Percentiles rank a stretch among this genome's conserved stretches.
These are phyloP conservation scores for Candida gorgasii DNA, from an alignment of 805 yeast species.

Conservation along the genomic window DNA sequence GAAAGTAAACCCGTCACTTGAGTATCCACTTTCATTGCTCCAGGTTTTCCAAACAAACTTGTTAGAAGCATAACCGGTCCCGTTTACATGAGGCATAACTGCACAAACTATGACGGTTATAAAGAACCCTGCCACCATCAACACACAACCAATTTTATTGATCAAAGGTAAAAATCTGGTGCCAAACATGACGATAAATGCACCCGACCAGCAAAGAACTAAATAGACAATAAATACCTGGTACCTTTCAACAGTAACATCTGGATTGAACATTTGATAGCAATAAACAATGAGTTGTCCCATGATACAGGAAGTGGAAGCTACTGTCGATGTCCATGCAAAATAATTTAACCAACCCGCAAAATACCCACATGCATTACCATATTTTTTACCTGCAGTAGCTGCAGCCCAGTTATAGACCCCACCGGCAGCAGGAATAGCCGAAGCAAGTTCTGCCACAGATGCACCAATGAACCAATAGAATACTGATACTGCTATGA, in stretches of 20 bases:
- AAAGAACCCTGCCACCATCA: not conserved
- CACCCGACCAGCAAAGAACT: not conserved
- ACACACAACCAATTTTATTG: not conserved
- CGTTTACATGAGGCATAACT: not conserved
- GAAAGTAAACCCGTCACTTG: not conserved
- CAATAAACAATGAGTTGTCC: not conserved
- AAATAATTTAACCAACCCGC: not conserved
- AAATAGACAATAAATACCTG: not conserved
- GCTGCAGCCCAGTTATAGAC: not conserved
- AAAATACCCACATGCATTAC: not conserved
- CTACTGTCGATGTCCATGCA: not conserved
- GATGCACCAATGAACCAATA: not conserved
- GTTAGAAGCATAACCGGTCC: not conserved
- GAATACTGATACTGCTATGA: not conserved
- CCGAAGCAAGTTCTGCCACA: not conserved
- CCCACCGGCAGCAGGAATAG: not conserved
- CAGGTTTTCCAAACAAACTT: not conserved
- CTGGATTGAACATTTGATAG: not conserved
- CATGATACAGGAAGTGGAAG: not conserved
- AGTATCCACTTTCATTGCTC: not conserved
- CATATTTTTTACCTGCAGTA: not conserved
- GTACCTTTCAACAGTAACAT: not conserved
- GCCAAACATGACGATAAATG: not conserved
- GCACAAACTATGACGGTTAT: not conserved
- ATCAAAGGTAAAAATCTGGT: not conserved